Percentiles rank a stretch among this genome's conserved stretches.
Evolutionary conservation across 768 basidiomycete genomes (phyloP).

Genomic region (Russula lepida): DNA sequence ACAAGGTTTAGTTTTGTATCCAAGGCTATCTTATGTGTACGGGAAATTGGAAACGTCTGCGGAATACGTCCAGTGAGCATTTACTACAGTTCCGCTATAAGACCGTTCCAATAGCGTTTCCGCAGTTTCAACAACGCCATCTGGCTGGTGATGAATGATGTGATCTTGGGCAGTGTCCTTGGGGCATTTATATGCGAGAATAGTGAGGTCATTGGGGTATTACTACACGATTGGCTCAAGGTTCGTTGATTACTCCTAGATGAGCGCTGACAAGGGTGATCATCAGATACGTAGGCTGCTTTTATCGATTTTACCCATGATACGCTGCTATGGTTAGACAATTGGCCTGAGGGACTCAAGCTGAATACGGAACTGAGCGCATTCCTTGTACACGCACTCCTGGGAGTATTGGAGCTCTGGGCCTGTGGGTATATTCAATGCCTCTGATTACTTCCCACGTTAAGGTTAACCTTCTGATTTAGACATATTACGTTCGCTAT

Average conservation of each 20-base stretch:
- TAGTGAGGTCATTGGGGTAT: constrained; percentile 36
- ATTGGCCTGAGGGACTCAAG: constrained; percentile 95
- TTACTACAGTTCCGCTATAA: neutral
- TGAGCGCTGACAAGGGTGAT: neutral
- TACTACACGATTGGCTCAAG: constrained; percentile 22
- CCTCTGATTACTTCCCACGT: neutral
- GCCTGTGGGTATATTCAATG: constrained; percentile 43
- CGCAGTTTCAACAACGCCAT: constrained; percentile 81
- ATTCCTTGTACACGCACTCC: constrained; percentile 70
- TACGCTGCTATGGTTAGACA: constrained; percentile 74
- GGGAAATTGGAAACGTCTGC: constrained; percentile 19
- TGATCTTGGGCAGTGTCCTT: constrained; percentile 72
- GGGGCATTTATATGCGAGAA: constrained; percentile 68
- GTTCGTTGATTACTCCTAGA: neutral
- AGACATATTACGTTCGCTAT: neutral
- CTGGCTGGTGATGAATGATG: constrained; percentile 87
- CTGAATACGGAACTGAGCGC: constrained; percentile 90
- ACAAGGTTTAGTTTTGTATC: constrained; percentile 12
- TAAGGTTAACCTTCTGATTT: neutral
- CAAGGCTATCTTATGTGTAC: constrained; percentile 18
- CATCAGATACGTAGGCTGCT: constrained; percentile 27
- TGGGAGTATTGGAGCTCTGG: constrained; percentile 61
- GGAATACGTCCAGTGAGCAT: constrained; percentile 20
- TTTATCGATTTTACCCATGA: constrained; percentile 42
- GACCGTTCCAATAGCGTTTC: neutral